A percentile compares a stretch with the other conserved stretches of the same genome.
These are phyloP conservation scores for Jaltomata sinuosa DNA, from an alignment of 257 asterid species.

Conservation along the genomic window DNA sequence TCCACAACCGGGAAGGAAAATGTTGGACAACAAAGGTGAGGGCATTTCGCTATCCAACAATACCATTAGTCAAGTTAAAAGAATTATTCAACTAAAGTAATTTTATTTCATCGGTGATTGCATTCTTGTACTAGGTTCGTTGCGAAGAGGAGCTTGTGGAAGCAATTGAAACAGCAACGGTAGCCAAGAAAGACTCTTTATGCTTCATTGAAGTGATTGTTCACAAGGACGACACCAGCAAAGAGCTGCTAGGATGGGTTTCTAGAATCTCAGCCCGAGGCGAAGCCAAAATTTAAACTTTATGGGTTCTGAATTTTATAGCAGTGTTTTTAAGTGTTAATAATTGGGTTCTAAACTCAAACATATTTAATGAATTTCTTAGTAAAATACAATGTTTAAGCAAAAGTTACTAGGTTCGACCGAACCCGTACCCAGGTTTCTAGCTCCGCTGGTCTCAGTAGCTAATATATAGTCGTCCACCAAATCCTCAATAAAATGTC, in stretches of 20 bases:
- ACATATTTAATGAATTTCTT: too few relatives aligned
- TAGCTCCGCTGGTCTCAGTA: too few relatives aligned
- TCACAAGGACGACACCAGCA: constrained; percentile 18
- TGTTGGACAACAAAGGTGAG: constrained; percentile 18
- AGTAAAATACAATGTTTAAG: too few relatives aligned
- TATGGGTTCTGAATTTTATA: too few relatives aligned
- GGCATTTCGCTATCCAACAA: neutral
- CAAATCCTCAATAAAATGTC: too few relatives aligned
- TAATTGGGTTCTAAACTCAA: constrained; percentile 13
- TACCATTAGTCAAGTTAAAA: neutral
- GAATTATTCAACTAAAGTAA: neutral
- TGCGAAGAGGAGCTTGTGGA: constrained; percentile 4
- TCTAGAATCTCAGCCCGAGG: constrained; percentile 13
- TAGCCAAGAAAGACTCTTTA: constrained; percentile 9
- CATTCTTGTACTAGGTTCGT: neutral
- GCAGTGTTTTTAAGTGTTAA: too few relatives aligned
- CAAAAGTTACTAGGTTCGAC: too few relatives aligned
- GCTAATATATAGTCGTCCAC: too few relatives aligned
- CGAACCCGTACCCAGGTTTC: too few relatives aligned
- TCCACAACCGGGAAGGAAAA: constrained; percentile 9
- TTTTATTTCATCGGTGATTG: neutral
- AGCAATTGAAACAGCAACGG: constrained; percentile 8
- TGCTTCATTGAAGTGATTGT: constrained; percentile 14
- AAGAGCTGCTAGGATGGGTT: constrained; percentile 19
- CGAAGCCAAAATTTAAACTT: too few relatives aligned